phyloP scores from a whole-genome alignment of 805 yeast species.

The Yarrowia divulgata region DNA sequence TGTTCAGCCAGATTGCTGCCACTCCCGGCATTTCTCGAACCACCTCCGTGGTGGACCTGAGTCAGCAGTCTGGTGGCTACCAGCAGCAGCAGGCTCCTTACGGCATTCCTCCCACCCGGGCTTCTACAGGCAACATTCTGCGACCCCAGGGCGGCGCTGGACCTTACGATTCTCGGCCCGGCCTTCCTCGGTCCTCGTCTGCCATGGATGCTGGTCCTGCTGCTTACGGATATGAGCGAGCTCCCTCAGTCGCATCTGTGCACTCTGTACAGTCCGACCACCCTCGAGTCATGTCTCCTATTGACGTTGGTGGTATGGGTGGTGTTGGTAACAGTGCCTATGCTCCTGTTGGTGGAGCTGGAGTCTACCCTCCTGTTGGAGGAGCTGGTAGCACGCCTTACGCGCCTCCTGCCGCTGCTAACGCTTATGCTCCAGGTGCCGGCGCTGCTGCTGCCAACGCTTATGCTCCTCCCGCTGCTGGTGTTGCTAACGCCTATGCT shows the following conservation, averaged over 20 bases:
- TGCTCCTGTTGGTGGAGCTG: conserved; percentile 20
- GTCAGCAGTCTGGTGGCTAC: conserved; percentile 27
- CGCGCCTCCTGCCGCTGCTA: conserved; percentile 42
- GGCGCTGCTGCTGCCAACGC: conserved; percentile 9
- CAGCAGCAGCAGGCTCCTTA: conserved; percentile 17
- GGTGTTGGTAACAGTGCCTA: conserved; percentile 1
- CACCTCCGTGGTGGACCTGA: conserved; percentile 38
- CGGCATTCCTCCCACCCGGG: conserved; percentile 28
- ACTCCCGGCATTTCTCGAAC: conserved; percentile 38
- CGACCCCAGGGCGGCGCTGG: conserved; percentile 62
- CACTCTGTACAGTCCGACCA: conserved; percentile 25
- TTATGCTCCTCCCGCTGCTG: conserved; percentile 25
- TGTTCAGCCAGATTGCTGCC: conserved; percentile 40
- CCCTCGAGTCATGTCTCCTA: conserved; percentile 40
- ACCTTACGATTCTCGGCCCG: conserved; percentile 69
- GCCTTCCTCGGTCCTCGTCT: conserved; percentile 65
- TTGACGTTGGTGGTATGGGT: conserved; percentile 41
- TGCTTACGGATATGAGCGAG: conserved; percentile 22
- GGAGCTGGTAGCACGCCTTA: conserved; percentile 20
- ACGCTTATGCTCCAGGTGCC: conserved; percentile 41
- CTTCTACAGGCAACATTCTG: conserved; percentile 47
- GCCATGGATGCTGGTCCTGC: conserved; percentile 50
- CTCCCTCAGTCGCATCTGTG: conserved; percentile 28
- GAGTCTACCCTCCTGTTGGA: conserved; percentile 25
- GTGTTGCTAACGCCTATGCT: conserved; percentile 5